Conservation (phyloP, 2,329 filamentous ascomycete species). For the Fusarium buharicum region DNA sequence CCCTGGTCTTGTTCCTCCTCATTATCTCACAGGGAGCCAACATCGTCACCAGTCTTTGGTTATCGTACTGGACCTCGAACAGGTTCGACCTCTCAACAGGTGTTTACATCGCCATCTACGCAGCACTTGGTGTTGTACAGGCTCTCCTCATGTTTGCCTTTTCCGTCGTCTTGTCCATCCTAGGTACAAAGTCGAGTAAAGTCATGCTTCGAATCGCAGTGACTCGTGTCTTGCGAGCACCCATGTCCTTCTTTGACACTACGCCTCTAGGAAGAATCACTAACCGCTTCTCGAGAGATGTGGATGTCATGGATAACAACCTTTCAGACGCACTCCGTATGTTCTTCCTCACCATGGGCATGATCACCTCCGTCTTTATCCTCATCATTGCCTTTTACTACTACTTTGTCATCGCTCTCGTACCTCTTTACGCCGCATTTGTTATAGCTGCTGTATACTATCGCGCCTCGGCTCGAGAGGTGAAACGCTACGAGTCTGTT, state of each 20-base stretch:
- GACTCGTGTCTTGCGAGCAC: conserved; percentile 74
- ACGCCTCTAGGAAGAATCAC: conserved; percentile 95
- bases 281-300: conserved; percentile 94
- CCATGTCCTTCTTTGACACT: conserved; percentile 96
- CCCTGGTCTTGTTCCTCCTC: conserved; percentile 71
- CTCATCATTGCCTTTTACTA: conserved; percentile 96
- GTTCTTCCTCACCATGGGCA: conserved; percentile 86
- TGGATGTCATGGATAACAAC: conserved; percentile 96
- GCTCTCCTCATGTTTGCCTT: conserved; percentile 83
- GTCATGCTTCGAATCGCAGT: conserved; percentile 84
- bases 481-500: conserved; percentile 93
- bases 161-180: conserved; percentile 79
- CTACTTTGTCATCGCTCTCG: conserved; percentile 76
- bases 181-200: conserved; percentile 84
- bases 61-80: conserved; percentile 91
- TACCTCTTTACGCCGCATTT: conserved; percentile 78
- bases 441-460: conserved; percentile 88
- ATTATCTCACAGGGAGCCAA: conserved; percentile 83
- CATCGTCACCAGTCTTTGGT: conserved; percentile 88
- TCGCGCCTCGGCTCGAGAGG: conserved; percentile 87
- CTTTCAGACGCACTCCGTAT: conserved; percentile 90
- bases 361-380: conserved; percentile 84
- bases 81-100: conserved; percentile 75
- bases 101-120: conserved; percentile 77
- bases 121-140: conserved; percentile 76